Base-by-base conservation (phyloP, 2,329 filamentous ascomycete species). In the Aspergillus neoniger region DNA sequence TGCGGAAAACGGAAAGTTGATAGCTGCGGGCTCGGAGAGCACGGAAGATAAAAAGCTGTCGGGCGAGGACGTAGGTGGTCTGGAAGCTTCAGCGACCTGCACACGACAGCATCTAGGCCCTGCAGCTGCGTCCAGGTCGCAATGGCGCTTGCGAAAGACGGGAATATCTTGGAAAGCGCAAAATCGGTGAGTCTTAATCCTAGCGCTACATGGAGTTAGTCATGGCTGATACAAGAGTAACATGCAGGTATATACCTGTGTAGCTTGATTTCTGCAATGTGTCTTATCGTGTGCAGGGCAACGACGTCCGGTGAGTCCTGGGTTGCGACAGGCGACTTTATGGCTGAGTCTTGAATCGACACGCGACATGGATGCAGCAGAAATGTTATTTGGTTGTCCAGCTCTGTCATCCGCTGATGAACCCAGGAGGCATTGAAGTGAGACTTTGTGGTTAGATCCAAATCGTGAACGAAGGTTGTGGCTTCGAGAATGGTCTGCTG, bases 151-250 rank as follows among this genome's bases (percentile, higher is more conserved):
- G 28, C 41, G 53, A 41, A 55, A 21, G 69, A 55, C 63, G 4
- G 70, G 67, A 3, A 67, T 59, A 47, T 73, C 71, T 39, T 62
- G 65, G 58, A 74, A 74, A 8, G 71, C 71, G 17, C 66, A 64
- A 38, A 71, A 69, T n/a, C 71, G 67, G 55, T 74, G 69, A 4
- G 68, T 55, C 58, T 73, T 74, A 28, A 74, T 71, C n/a, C 68
- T 63, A 15, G 71, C 70, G 36, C 70, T 74, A 25, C 14, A 43
- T 14, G 32, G 14, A 23, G n/a, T 59, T 4, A 38, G 57, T n/a
- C 43, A 19, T 21, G 36, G 2, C 41, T 25, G 43, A 3, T 10
- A n/a, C 7, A 5, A 36, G 23, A 2, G 7, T 2, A n/a, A 4
- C 12, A 6, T 36, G 32, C 14, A 5, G 43, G 15, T 17, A 38